Evolutionary conservation across 2,329 filamentous ascomycete genomes (phyloP), one percentile per base, ranked within the genome.

Genomic region (Zymoseptoria tritici): DNA sequence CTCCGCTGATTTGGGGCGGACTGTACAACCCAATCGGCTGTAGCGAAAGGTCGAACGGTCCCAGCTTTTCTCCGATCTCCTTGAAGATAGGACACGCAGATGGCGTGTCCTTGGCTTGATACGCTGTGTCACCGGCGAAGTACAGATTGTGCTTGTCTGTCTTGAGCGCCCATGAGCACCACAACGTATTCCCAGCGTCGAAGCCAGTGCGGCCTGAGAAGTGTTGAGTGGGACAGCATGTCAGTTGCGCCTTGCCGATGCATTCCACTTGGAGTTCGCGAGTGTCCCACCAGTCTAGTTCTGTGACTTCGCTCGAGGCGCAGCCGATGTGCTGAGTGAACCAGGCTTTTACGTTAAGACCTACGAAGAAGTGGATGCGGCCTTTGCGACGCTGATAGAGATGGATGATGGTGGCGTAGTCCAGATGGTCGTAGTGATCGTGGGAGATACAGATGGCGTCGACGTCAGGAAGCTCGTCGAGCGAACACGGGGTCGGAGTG

Each of bases 371-470:
- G 54, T 75, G 74, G 29, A 79, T 49, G 3, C 71, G 61, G 0
- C 73, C 71, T 16, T 72, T 71, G 49, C 74, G 73, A 31, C 69
- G 71, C 49, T 62, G 64, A 62, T 77, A 77, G 19, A 80, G 64
- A 22, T 73, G 68, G 59, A 67, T 73, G 49, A 84, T 68, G 0
- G 79, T 79, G 19, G 74, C 71, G 4, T 74, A 69, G 61, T 83
- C 80, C 55, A 83, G 73, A 60, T 84, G 81, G 63, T 84, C 81
- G 63, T 81, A 83, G 66, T 83, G 81, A 64, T 82, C 80, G 67
- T 84, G 82, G 57, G 77, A 80, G 54, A 84, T 81, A 59, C 77
- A 71, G 2, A 84, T 74, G 2, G 79, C 67, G 58, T 84, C 81
- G 9, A 83, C 71, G 2, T 79, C 74, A 0, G 81, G 81, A 2